Conservation (phyloP, 2,329 filamentous ascomycete species). For the Waltergamsia citrina region DNA sequence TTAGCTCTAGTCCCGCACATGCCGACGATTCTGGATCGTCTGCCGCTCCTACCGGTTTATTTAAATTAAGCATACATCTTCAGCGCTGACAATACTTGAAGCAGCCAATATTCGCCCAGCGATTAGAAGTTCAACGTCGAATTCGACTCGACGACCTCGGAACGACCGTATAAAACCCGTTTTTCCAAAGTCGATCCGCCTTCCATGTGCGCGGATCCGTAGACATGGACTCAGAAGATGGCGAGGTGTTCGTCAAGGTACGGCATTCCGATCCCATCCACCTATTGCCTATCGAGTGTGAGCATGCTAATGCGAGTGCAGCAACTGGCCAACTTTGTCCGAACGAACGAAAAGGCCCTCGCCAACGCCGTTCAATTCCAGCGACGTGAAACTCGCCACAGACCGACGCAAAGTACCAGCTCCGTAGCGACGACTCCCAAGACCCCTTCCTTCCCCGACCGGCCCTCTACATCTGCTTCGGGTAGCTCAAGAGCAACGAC, state of each 20-base stretch:
- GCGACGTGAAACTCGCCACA: conserved; percentile 66
- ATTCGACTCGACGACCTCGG: too few relatives aligned
- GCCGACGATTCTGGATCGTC: too few relatives aligned
- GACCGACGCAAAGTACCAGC: conserved; percentile 55
- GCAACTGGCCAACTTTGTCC: conserved; percentile 94
- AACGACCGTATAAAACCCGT: background rate
- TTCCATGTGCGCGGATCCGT: conserved; percentile 25
- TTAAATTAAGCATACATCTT: too few relatives aligned
- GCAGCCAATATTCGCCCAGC: too few relatives aligned
- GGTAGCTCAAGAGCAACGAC: conserved; percentile 73
- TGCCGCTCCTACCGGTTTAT: too few relatives aligned
- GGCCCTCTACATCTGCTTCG: conserved; percentile 50
- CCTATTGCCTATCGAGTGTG: conserved; percentile 4
- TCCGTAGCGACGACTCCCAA: conserved; percentile 41
- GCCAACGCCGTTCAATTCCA: conserved; percentile 84
- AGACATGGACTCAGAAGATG: conserved; percentile 82
- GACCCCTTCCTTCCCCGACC: conserved; percentile 48
- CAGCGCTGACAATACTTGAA: too few relatives aligned
- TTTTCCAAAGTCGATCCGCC: conserved; percentile 6
- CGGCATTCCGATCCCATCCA: conserved; percentile 8
- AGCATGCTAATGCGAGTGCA: conserved; percentile 30
- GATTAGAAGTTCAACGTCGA: too few relatives aligned
- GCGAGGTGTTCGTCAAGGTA: conserved; percentile 83
- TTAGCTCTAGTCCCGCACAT: too few relatives aligned
- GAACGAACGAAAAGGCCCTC: conserved; percentile 92